A percentile compares a stretch with the other conserved stretches of the same genome.
Conservation (phyloP, 2,329 filamentous ascomycete species). For the Zymoseptoria pseudotritici region DNA sequence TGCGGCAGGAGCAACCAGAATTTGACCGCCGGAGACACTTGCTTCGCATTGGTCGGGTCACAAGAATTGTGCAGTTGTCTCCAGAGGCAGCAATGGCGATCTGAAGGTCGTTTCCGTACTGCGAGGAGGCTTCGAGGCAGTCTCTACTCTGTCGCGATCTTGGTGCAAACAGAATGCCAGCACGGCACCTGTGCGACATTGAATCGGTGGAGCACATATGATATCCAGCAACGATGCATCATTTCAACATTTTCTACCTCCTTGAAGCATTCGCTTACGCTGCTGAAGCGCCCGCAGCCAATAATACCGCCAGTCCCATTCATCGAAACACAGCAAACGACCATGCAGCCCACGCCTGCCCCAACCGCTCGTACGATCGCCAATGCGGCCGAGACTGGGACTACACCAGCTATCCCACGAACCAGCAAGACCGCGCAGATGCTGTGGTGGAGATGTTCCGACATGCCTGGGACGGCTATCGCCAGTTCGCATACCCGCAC, state of each 20-base stretch:
- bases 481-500: constrained; percentile 29
- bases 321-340: not conserved
- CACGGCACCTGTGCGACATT: too few species aligned
- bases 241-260: not conserved
- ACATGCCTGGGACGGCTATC: constrained; percentile 13
- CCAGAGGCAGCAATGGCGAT: too few species aligned
- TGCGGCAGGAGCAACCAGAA: not conserved
- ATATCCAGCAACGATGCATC: not conserved
- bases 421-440: constrained; percentile 26
- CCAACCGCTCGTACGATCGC: not conserved
- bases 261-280: not conserved
- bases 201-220: not conserved
- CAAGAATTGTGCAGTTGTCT: too few species aligned
- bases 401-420: constrained; percentile 10
- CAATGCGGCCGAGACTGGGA: constrained; percentile 12
- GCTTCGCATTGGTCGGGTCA: too few species aligned
- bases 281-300: not conserved
- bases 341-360: too few species aligned
- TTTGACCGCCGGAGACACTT: not conserved
- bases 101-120: too few species aligned
- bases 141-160: too few species aligned
- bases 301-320: not conserved
- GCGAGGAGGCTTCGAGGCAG: too few species aligned
- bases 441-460: constrained; percentile 13
- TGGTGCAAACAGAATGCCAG: too few species aligned